A percentile compares a stretch with the other conserved stretches of the same genome.
Conservation (phyloP, 495 filamentous ascomycete species). For the Halenospora varia region DNA sequence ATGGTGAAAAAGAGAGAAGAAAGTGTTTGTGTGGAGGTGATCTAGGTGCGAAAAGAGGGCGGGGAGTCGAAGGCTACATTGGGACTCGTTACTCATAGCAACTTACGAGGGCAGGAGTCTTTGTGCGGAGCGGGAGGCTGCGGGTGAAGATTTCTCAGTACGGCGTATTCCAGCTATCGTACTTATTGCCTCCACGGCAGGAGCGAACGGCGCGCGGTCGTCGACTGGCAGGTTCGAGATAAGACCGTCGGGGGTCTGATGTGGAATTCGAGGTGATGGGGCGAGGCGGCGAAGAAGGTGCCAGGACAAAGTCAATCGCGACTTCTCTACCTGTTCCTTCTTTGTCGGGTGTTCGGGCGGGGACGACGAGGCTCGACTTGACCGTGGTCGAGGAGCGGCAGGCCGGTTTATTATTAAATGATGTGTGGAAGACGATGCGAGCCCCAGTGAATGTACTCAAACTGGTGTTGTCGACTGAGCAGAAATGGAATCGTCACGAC, state of each 20-base stretch:
- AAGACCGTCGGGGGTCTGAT: background rate
- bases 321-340: constrained; percentile 24
- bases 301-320: constrained; percentile 20
- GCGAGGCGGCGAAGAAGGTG: constrained; percentile 13
- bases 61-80: constrained; percentile 5
- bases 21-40: constrained; percentile 2
- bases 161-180: constrained; percentile 28
- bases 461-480: background rate
- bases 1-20: background rate
- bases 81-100: background rate
- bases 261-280: background rate
- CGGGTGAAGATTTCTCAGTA: constrained; percentile 14
- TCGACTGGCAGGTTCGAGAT: background rate
- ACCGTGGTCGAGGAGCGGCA: background rate
- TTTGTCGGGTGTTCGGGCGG: background rate
- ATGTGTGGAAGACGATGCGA: background rate
- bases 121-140: background rate
- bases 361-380: background rate
- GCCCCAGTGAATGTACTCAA: background rate
- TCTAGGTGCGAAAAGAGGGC: background rate
- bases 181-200: constrained; percentile 6
- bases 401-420: background rate
- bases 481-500: background rate
- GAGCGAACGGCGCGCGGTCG: constrained; percentile 1
- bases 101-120: constrained; percentile 19